These are phyloP conservation scores for Cryptococcus maquisensis DNA, from an alignment of 1,284 basidiomycete species.

Conservation along the genomic window DNA sequence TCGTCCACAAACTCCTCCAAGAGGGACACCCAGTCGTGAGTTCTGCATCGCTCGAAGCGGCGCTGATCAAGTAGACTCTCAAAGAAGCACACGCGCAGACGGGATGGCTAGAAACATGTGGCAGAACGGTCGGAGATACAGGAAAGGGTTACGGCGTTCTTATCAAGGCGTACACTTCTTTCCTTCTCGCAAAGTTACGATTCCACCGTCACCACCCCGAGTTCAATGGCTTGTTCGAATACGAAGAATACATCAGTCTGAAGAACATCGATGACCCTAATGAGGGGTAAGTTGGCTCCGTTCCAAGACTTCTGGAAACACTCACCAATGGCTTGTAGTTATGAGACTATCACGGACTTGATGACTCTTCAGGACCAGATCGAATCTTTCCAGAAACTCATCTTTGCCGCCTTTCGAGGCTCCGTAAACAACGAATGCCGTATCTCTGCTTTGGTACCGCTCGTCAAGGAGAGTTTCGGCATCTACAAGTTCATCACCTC, in stretches of 20 bases:
- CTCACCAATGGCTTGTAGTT: slow-evolving; percentile 53
- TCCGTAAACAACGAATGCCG: slow-evolving; percentile 92
- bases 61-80: slow-evolving; percentile 57
- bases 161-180: slow-evolving; percentile 90
- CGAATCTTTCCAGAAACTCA: slow-evolving; percentile 92
- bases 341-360: slow-evolving; percentile 91
- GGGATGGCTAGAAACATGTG: slow-evolving; percentile 92
- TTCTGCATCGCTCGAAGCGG: slow-evolving; percentile 14
- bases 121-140: slow-evolving; percentile 77
- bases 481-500: slow-evolving; percentile 96
- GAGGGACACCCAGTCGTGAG: slow-evolving; percentile 88
- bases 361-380: slow-evolving; percentile 97
- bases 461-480: slow-evolving; percentile 95
- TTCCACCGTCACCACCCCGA: slow-evolving; percentile 90
- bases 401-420: slow-evolving; percentile 85
- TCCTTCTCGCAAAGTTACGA: slow-evolving; percentile 87
- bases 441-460: slow-evolving; percentile 85
- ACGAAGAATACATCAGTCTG: slow-evolving; percentile 91
- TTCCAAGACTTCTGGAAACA: neutral
- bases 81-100: slow-evolving; percentile 96
- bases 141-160: slow-evolving; percentile 80
- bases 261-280: slow-evolving; percentile 97
- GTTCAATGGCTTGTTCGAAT: slow-evolving; percentile 95
- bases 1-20: slow-evolving; percentile 91
- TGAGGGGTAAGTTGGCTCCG: slow-evolving; percentile 67